Evolutionary conservation across 495 filamentous ascomycete species (phyloP).

Genomic region (Penicillium atrosanguineum): DNA sequence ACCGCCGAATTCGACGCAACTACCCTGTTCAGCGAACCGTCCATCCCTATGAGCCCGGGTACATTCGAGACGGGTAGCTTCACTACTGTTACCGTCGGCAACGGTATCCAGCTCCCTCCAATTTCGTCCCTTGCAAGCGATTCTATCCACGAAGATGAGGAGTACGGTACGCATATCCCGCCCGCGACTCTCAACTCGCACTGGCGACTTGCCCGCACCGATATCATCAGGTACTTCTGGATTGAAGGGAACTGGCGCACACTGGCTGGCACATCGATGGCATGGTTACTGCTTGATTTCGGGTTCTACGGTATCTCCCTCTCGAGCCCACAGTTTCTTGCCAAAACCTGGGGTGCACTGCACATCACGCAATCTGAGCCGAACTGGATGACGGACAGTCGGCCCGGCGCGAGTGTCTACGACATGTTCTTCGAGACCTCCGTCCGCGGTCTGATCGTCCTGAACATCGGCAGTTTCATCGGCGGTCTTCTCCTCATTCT

Average conservation of each 20-base stretch:
- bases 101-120: conserved; percentile 22
- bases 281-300: conserved; percentile 55
- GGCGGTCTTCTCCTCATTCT: conserved; percentile 46
- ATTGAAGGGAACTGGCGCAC: conserved; percentile 52
- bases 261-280: conserved; percentile 45
- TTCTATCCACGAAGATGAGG: conserved; percentile 25
- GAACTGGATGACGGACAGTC: conserved; percentile 37
- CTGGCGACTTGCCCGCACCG: conserved; percentile 40
- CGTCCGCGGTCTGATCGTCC: conserved; percentile 37
- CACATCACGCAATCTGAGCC: conserved; percentile 30
- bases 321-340: conserved; percentile 42
- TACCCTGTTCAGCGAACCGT: conserved; percentile 32
- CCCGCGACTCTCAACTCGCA: conserved; percentile 43
- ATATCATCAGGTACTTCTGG: conserved; percentile 49
- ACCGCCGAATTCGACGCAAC: conserved; percentile 48
- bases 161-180: conserved; percentile 17
- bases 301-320: conserved; percentile 57
- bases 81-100: conserved; percentile 3
- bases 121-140: conserved; percentile 27
- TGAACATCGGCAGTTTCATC: conserved; percentile 46
- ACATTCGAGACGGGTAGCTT: conserved; percentile 12
- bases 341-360: conserved; percentile 43
- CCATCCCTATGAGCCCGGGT: conserved; percentile 5
- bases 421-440: conserved; percentile 41
- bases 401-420: conserved; percentile 33